A percentile compares a stretch with the other conserved stretches of the same genome.
Conservation (phyloP, 495 filamentous ascomycete genomes). For the Aeminium ludgeri region DNA sequence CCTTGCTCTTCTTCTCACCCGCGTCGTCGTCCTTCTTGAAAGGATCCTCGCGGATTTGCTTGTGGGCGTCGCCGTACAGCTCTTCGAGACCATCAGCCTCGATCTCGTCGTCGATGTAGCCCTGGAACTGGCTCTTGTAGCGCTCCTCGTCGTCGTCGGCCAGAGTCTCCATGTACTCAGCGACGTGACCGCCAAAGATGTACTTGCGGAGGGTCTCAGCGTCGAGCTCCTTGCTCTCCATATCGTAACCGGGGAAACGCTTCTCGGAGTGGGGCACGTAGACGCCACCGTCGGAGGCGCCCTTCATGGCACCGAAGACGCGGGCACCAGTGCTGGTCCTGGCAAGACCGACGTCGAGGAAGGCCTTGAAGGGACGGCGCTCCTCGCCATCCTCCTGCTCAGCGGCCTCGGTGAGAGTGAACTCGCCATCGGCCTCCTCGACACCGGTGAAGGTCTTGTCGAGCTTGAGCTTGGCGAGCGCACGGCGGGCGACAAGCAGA, state of each 20-base stretch:
- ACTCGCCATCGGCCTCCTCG: slow-evolving; percentile 89
- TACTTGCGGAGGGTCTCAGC: slow-evolving; percentile 94
- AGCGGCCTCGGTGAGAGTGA: slow-evolving; percentile 74
- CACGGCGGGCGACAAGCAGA: slow-evolving; percentile 89
- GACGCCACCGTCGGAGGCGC: slow-evolving; percentile 95
- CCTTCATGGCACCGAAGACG: slow-evolving; percentile 99
- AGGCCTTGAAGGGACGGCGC: slow-evolving; percentile 95
- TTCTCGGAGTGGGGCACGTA: slow-evolving; percentile 95
- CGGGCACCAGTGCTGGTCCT: slow-evolving; percentile 95
- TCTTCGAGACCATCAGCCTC: slow-evolving; percentile 97
- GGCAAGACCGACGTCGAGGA: slow-evolving; percentile 92
- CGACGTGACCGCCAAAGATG: slow-evolving; percentile 95
- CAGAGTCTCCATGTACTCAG: slow-evolving; percentile 99
- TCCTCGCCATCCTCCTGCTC: slow-evolving; percentile 57
- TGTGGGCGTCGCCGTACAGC: slow-evolving; percentile 85
- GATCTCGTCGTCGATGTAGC: slow-evolving; percentile 91
- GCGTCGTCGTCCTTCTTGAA: slow-evolving; percentile 79
- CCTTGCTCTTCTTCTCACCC: slow-evolving; percentile 70
- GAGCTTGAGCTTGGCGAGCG: slow-evolving; percentile 88
- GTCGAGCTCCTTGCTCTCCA: slow-evolving; percentile 91
- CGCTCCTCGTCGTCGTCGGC: slow-evolving; percentile 99
- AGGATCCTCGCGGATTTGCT: slow-evolving; percentile 92
- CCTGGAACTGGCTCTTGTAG: slow-evolving; percentile 91
- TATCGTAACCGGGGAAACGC: slow-evolving; percentile 96
- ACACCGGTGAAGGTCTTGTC: slow-evolving; percentile 83